These are phyloP conservation scores for Daedaleopsis nitida DNA, from an alignment of 768 basidiomycete species.

Conservation along the genomic window DNA sequence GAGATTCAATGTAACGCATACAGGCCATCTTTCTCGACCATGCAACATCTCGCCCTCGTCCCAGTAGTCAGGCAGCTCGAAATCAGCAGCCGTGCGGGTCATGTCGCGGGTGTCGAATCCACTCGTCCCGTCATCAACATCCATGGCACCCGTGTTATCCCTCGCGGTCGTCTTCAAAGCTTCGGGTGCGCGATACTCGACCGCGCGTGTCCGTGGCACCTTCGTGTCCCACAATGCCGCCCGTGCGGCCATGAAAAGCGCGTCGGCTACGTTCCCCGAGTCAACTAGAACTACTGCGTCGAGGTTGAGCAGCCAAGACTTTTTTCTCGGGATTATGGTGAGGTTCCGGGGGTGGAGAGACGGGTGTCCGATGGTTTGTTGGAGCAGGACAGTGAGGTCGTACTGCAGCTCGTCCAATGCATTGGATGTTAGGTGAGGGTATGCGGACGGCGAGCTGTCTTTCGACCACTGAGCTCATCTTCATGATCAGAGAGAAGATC, in stretches of 20 bases:
- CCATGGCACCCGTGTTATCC: constrained; percentile 48
- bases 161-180: constrained; percentile 21
- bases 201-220: constrained; percentile 70
- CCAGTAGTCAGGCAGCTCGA: constrained; percentile 87
- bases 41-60: constrained; percentile 74
- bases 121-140: constrained; percentile 52
- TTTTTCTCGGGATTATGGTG: constrained; percentile 47
- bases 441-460: constrained; percentile 78
- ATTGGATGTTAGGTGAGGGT: constrained; percentile 62
- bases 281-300: constrained; percentile 78
- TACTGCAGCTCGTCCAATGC: constrained; percentile 77
- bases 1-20: constrained; percentile 77
- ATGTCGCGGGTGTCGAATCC: constrained; percentile 59
- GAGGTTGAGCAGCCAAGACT: constrained; percentile 75
- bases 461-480: constrained; percentile 32
- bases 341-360: constrained; percentile 71
- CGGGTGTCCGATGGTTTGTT: constrained; percentile 64
- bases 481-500: neutral
- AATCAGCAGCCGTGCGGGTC: constrained; percentile 62
- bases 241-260: constrained; percentile 75
- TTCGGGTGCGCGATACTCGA: constrained; percentile 63
- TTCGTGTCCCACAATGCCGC: constrained; percentile 82
- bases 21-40: constrained; percentile 69
- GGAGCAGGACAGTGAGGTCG: constrained; percentile 66
- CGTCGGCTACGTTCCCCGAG: constrained; percentile 75